Conservation (phyloP, 129 eudicot species). For the Arctium lappa region DNA sequence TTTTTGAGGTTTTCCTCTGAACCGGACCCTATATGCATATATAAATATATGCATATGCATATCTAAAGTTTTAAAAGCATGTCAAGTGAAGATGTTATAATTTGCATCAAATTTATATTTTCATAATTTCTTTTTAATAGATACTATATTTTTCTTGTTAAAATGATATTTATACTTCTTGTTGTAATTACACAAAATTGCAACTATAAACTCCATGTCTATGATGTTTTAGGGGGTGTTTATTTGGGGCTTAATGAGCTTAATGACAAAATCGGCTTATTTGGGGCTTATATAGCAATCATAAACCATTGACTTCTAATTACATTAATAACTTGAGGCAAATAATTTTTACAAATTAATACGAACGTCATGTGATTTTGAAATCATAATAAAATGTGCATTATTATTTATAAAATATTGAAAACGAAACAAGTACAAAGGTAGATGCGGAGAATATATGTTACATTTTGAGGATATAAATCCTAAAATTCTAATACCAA, state of each 20-base stretch:
- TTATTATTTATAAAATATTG: neutral
- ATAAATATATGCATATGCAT: too few relatives aligned
- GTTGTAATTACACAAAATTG: neutral
- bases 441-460: too few relatives aligned
- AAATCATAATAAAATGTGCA: neutral
- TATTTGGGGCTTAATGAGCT: too few relatives aligned
- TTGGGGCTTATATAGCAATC: too few relatives aligned
- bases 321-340: neutral
- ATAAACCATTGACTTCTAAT: neutral
- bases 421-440: neutral
- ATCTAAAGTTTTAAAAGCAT: too few relatives aligned
- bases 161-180: neutral
- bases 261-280: too few relatives aligned
- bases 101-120: neutral
- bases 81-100: too few relatives aligned
- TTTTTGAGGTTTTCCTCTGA: too few relatives aligned
- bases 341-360: neutral
- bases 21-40: too few relatives aligned
- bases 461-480: neutral
- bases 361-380: neutral
- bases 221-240: too few relatives aligned
- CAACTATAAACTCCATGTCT: too few relatives aligned
- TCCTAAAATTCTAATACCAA: neutral
- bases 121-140: neutral
- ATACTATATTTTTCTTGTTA: neutral